These are phyloP conservation scores for Aspergillus indologenus DNA, from an alignment of 495 filamentous ascomycete genomes.

Conservation along the genomic window DNA sequence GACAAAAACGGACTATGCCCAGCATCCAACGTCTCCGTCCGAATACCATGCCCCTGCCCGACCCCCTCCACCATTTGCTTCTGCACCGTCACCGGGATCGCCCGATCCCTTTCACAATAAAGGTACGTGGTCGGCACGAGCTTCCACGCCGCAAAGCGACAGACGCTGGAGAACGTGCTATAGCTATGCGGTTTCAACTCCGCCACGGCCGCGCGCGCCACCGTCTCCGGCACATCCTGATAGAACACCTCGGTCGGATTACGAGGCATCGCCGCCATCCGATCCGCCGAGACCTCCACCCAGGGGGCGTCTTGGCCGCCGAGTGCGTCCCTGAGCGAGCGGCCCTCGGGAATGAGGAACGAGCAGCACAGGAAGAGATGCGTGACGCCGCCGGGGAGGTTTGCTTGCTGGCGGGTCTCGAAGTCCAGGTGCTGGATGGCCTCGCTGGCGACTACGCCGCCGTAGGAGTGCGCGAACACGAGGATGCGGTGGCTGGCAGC, in stretches of 20 bases:
- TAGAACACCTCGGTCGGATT: not conserved
- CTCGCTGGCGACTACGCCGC: slow-evolving; percentile 36
- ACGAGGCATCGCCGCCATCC: not conserved
- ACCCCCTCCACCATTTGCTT: slow-evolving; percentile 28
- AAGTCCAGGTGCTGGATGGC: slow-evolving; percentile 39
- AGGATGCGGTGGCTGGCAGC: slow-evolving; percentile 35
- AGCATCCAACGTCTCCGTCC: slow-evolving; percentile 23
- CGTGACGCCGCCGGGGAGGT: slow-evolving; percentile 35
- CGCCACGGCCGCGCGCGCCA: not conserved
- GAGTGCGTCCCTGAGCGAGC: slow-evolving; percentile 18
- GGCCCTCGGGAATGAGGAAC: slow-evolving; percentile 27
- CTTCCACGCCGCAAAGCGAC: slow-evolving; percentile 45
- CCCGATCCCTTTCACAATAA: slow-evolving; percentile 43
- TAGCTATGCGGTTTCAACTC: slow-evolving; percentile 18
- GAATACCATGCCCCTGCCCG: slow-evolving; percentile 12
- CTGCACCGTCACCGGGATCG: slow-evolving; percentile 35
- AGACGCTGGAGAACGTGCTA: slow-evolving; percentile 16
- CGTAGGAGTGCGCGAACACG: slow-evolving; percentile 41
- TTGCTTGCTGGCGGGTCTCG: slow-evolving; percentile 24
- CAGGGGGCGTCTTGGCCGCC: slow-evolving; percentile 19
- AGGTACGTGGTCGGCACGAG: slow-evolving; percentile 48
- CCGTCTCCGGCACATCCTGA: not conserved
- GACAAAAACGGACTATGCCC: slow-evolving; percentile 34
- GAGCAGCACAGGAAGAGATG: slow-evolving; percentile 37
- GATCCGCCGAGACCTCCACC: slow-evolving; percentile 11